Percentiles rank a stretch among this genome's conserved stretches.
Conservation (phyloP, 139 green algal genomes). For the Chlamydomonas asymmetrica region DNA sequence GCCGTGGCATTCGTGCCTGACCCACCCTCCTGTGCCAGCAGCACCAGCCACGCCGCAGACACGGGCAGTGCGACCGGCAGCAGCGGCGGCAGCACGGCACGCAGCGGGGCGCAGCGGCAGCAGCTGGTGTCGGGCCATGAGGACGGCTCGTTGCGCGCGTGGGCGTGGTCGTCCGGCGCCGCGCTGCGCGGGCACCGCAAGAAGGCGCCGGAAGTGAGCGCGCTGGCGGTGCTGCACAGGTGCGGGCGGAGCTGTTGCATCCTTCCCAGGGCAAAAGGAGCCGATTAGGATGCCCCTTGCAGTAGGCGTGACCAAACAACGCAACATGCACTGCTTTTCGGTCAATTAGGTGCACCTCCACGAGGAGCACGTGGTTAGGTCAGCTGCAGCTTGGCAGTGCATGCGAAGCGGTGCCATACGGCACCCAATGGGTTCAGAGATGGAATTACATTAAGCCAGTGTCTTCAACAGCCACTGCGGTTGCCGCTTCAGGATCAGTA, state of each 20-base stretch:
- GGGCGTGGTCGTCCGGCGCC: slow-evolving; percentile 17
- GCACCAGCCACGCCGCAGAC: not conserved
- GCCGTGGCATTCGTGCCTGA: slow-evolving; percentile 8
- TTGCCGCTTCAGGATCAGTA: too few relatives aligned
- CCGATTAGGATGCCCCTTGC: not conserved
- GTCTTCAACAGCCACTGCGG: too few relatives aligned
- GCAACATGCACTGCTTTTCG: not conserved
- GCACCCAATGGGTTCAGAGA: too few relatives aligned
- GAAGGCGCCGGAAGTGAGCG: slow-evolving; percentile 34
- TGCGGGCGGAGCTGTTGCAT: not conserved
- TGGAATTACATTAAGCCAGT: too few relatives aligned
- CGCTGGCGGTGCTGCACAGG: slow-evolving; percentile 28
- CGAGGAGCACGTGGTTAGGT: not conserved
- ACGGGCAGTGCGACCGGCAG: too few relatives aligned
- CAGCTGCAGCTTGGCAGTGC: not conserved
- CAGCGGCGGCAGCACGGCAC: too few relatives aligned
- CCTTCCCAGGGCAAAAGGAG: not conserved
- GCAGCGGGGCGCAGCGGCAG: too few relatives aligned
- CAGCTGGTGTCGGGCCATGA: slow-evolving; percentile 34
- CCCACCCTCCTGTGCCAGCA: not conserved
- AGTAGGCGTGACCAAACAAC: not conserved
- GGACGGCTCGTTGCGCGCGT: slow-evolving; percentile 36
- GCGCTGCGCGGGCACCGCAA: slow-evolving; percentile 30
- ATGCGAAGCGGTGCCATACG: not conserved
- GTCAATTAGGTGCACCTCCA: too few relatives aligned